These are phyloP conservation scores for Quercus ilex DNA, from an alignment of 306 rosid genomes.

Conservation along the genomic window DNA sequence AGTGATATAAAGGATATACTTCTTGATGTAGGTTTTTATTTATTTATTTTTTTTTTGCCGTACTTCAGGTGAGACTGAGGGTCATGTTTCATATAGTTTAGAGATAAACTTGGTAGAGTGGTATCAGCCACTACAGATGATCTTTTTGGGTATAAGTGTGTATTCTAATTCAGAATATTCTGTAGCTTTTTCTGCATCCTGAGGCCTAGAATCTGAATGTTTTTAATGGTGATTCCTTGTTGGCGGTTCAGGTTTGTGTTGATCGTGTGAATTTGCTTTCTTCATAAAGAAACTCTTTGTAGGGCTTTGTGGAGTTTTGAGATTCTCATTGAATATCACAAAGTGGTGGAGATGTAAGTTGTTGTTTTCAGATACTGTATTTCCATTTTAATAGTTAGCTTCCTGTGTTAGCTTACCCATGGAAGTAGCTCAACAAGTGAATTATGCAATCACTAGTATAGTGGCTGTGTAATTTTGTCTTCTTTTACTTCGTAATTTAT, in stretches of 20 bases:
- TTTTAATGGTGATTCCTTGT: conserved; percentile 11
- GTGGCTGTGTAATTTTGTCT: not conserved
- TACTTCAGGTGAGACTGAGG: not conserved
- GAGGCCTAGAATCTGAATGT: conserved; percentile 2
- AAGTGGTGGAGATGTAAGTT: not conserved
- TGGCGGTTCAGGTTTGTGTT: conserved; percentile 19
- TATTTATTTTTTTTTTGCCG: no score
- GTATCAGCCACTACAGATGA: not conserved
- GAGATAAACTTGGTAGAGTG: not conserved
- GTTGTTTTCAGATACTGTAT: conserved; percentile 1
- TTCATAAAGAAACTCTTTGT: conserved; percentile 8
- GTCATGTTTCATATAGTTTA: not conserved
- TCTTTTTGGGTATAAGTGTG: not conserved
- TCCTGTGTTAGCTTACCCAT: not conserved
- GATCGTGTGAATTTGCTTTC: conserved; percentile 15
- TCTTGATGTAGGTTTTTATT: not conserved
- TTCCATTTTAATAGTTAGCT: not conserved
- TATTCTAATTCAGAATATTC: not conserved
- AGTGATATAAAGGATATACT: not conserved
- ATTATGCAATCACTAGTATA: not conserved
- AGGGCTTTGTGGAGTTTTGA: conserved; percentile 11
- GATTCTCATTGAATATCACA: conserved; percentile 2
- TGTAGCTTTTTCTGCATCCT: conserved; percentile 2
- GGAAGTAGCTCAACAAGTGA: not conserved
- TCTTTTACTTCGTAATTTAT: not conserved